Evolutionary conservation across 2,329 filamentous ascomycete species (phyloP), one percentile per base, ranked within the genome.

Genomic region (Verticillium zaregamsianum): DNA sequence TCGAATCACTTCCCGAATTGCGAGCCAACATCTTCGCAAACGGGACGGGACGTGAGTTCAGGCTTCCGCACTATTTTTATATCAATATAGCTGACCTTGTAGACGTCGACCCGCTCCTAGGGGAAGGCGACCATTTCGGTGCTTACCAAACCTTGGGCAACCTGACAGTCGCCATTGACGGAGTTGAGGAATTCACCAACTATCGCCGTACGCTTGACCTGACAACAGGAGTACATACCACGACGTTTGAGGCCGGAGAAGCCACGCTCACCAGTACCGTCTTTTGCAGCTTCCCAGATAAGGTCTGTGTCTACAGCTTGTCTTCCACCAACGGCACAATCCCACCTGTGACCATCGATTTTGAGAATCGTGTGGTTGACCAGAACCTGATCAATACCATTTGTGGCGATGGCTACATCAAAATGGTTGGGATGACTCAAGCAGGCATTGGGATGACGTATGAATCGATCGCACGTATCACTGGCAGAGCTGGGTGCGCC

Each of bases 11-110:
- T 0, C 71, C 74, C 1, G 75, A 72, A 0, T 80, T 82, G 5
- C 71, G 80, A n/a, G 70, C 78, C 3, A 74, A 68, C 64, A 82
- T 83, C 17, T 83, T 82, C 55, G 67, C 76, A 20, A 80, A 82
- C 58, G 79, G 79, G 6, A 82, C 76, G 0, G 81, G 81, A n/a
- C 77, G 77, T 72, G 71, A 68, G 64, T 28, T 28, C 8, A 20
- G 11, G 28, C 1, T 28, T 28, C 4, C 28, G 4, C 28, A 28
- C 28, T 28, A 28, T 5, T 28, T 6, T 28, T 2, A 28, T 5
- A 28, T 25, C 4, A 23, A 11, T 25, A 14, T 52, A 23, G 14
- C 17, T n/a, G 15, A 23, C 20, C 0, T 2, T 28, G 17, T 31
- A 74, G 74, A 77, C 59, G 69, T 78, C 5, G 69, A 70, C 3